Evolutionary conservation across 1,284 basidiomycete genomes (phyloP).

Genomic region (Mycena sp.): DNA sequence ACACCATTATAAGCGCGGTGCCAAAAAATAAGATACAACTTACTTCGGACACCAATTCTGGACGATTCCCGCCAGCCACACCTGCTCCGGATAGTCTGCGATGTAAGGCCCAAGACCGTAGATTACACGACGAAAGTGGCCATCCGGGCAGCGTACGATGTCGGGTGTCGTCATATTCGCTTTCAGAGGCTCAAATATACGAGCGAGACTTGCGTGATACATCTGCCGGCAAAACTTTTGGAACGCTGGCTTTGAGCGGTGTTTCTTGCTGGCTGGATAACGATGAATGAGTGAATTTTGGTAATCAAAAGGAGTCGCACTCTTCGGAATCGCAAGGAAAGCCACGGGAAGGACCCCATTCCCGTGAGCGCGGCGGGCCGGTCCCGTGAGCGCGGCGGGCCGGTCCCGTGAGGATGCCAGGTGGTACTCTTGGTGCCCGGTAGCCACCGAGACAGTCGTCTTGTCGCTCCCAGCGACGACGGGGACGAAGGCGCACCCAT

Average conservation of each 20-base stretch:
- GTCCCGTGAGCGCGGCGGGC: slow-evolving; percentile 37
- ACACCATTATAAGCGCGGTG: too few species aligned
- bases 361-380: slow-evolving; percentile 33
- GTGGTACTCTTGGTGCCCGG: slow-evolving; percentile 24
- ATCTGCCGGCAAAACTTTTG: slow-evolving; percentile 30
- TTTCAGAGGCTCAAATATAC: slow-evolving; percentile 21
- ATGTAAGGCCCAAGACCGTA: slow-evolving; percentile 34
- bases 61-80: slow-evolving; percentile 28
- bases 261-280: too few species aligned
- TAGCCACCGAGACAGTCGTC: slow-evolving; percentile 46
- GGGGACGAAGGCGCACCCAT: slow-evolving; percentile 29
- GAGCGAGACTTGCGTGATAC: slow-evolving; percentile 28
- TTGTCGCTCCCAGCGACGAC: slow-evolving; percentile 45
- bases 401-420: slow-evolving; percentile 40
- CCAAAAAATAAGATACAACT: background rate
- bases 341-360: slow-evolving; percentile 36
- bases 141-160: slow-evolving; percentile 29
- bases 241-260: slow-evolving; percentile 1
- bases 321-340: slow-evolving; percentile 46
- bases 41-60: slow-evolving; percentile 28
- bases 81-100: slow-evolving; percentile 37
- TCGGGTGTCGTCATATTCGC: slow-evolving; percentile 27
- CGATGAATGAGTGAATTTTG: too few species aligned
- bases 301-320: slow-evolving; percentile 28
- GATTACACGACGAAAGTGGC: slow-evolving; percentile 30